Percentiles rank a stretch among this genome's conserved stretches.
Evolutionary conservation across 2,329 filamentous ascomycete genomes (phyloP).

Genomic region (Cytospora paraplurivora): DNA sequence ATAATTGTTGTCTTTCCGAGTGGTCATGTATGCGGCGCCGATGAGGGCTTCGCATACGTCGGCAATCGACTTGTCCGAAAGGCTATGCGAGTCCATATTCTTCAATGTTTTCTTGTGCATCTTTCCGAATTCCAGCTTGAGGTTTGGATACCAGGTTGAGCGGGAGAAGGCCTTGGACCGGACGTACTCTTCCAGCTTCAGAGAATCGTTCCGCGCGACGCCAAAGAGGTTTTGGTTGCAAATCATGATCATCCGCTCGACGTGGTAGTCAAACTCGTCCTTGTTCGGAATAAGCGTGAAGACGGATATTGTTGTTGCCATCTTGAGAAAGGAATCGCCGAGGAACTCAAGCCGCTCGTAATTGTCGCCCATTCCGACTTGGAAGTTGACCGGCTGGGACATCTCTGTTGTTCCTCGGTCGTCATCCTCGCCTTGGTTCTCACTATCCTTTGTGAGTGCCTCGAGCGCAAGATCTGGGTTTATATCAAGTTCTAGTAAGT

Average conservation of each 20-base stretch:
- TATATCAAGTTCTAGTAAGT: conserved; percentile 64
- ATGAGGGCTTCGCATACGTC: conserved; percentile 96
- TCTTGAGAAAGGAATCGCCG: conserved; percentile 92
- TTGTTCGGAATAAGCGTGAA: conserved; percentile 76
- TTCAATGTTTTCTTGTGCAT: conserved; percentile 44
- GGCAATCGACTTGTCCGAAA: conserved; percentile 88
- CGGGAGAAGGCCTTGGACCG: conserved; percentile 81
- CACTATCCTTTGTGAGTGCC: conserved; percentile 89
- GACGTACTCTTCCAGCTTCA: conserved; percentile 72
- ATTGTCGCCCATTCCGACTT: conserved; percentile 86
- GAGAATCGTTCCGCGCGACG: conserved; percentile 60
- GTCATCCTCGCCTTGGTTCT: conserved; percentile 75
- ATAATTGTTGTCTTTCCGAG: conserved; percentile 45
- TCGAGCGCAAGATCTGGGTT: conserved; percentile 74
- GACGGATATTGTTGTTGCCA: conserved; percentile 87
- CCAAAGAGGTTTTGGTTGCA: conserved; percentile 91
- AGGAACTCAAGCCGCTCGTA: conserved; percentile 95
- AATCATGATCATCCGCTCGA: conserved; percentile 85
- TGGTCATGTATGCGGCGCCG: conserved; percentile 72
- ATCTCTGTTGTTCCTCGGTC: conserved; percentile 34
- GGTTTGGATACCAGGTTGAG: conserved; percentile 84
- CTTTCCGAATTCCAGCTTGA: conserved; percentile 75
- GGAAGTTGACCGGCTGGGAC: conserved; percentile 68
- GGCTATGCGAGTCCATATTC: conserved; percentile 58
- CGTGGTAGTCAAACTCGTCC: conserved; percentile 85